These are phyloP conservation scores for Myrica gale DNA, from an alignment of 306 rosid genomes.

Conservation along the genomic window DNA sequence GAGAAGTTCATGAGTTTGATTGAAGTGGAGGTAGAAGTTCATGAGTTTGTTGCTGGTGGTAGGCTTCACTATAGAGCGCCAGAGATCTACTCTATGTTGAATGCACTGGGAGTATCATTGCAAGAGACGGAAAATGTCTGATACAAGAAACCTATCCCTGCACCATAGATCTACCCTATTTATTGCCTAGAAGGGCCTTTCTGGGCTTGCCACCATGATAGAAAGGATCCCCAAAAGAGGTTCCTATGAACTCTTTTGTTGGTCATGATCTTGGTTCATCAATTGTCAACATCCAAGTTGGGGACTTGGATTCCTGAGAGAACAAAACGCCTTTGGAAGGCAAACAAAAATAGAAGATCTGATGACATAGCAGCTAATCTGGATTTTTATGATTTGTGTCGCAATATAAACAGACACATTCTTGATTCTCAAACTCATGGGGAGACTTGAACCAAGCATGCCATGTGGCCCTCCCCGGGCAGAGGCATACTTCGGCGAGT, in stretches of 20 bases:
- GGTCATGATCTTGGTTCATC: slow-evolving; percentile 9
- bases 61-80: slow-evolving; percentile 53
- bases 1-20: slow-evolving; percentile 84
- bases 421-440: not conserved
- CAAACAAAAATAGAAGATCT: not conserved
- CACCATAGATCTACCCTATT: not conserved
- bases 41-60: slow-evolving; percentile 76
- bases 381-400: not conserved
- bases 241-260: slow-evolving; percentile 11
- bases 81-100: slow-evolving; percentile 63
- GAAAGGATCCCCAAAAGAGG: slow-evolving; percentile 1
- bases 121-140: slow-evolving; percentile 12
- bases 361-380: not conserved
- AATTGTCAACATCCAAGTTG: slow-evolving; percentile 7
- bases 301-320: not conserved
- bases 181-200: too few species aligned
- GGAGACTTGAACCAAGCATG: not conserved
- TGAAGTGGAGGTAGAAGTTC: slow-evolving; percentile 73
- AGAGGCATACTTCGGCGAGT: not conserved
- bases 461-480: not conserved
- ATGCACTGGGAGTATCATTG: slow-evolving; percentile 30
- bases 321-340: not conserved
- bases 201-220: not conserved
- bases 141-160: not conserved
- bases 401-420: not conserved